Base-by-base conservation (phyloP, 768 basidiomycete genomes). In the Trichaptum fuscoviolaceum region DNA sequence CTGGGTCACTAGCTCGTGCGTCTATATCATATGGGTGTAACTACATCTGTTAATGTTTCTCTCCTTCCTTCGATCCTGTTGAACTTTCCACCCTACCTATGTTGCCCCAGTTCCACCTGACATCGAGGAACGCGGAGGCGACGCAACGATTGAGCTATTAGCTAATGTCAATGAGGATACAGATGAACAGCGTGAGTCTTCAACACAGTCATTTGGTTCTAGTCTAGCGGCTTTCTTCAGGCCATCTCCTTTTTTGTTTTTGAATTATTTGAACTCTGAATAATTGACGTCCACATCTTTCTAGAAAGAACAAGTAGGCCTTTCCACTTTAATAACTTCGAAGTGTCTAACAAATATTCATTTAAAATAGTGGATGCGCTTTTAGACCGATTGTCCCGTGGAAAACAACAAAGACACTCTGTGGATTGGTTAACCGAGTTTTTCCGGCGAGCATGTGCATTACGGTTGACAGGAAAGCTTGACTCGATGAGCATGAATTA, bases 131-230 rank as follows among this genome's bases (percentile, higher is more conserved):
- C 74, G 92, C 79, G 82, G 93, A 6, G 85, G 84, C 2, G 90
- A 92, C 68, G 83, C 80, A 64, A 93, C 93, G 0, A 80, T 92
- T 57, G 92, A 94, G 71, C 83, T 89, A 25, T 74, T 91, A 27
- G 87, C 90, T 66, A 79, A 84, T 27, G 81, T 92, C 62, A 83
- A 86, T 74, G 82, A 81, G 57, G 82, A 93, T 73, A 82, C 86
- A 7, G 84, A 86, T 34, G 81, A 85, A 34, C 87, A 93, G 83
- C 81, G 92, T 91, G 72, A 70, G 87, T 75, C 63, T 58, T 6
- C 42, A 36, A 36, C 17, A 7, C 17, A 3, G 42, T 52, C 20
- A 52, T 20, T 52, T 52, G 3, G 20, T 12, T 12, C 3, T 12
- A 52, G 5, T 15, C 20, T 6, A 52, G 15, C 42, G 3, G 15